Base-by-base conservation (phyloP, 2,329 filamentous ascomycete genomes). In the Alternaria ventricosa region DNA sequence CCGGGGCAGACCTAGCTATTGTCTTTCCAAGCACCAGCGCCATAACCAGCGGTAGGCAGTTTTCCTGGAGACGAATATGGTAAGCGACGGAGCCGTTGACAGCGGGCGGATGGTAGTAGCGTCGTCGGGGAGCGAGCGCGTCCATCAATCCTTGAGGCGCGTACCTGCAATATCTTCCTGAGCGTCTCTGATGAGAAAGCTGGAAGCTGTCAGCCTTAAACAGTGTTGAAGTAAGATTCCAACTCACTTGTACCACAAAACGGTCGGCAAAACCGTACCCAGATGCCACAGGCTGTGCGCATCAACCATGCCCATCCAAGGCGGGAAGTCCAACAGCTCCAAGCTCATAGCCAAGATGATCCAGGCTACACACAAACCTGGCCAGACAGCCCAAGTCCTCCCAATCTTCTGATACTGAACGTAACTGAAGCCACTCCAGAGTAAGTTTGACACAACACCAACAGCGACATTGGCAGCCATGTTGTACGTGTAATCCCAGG, bases 401-500 rank as follows among this genome's bases (percentile, higher is more conserved):
- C 89, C 88, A 18, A 91, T 88, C 79, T 89, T 88, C 67, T 86
- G 84, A 81, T 95, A 98, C 71, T 90, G 87, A 68, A 84, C 83
- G 71, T 92, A 88, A 77, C 92, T 94, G 81, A 97, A 97, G 80
- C 88, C 91, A 46, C 86, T 92, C 96, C 96, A 98, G 61, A 98
- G 82, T 5, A 90, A 56, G 74, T 98, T 97, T 76, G 94, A 90
- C 5, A 94, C 79, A 44, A 94, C 84, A 4, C 96, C 96, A 11
- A 92, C 88, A 4, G 87, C 88, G 20, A 99, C 92, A 75, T 98
- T 99, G 55, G 94, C 96, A 2, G 91, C 89, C 94, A 99, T 98
- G 79, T 99, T 99, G 83, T 99, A 99, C 6, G 91, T 92, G 79
- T 99, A 99, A 80, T 98, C 92, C 92, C 96, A 99, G 18, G 86